These are phyloP conservation scores for Fraxinus ornus DNA, from an alignment of 305 asterid species.

Conservation along the genomic window DNA sequence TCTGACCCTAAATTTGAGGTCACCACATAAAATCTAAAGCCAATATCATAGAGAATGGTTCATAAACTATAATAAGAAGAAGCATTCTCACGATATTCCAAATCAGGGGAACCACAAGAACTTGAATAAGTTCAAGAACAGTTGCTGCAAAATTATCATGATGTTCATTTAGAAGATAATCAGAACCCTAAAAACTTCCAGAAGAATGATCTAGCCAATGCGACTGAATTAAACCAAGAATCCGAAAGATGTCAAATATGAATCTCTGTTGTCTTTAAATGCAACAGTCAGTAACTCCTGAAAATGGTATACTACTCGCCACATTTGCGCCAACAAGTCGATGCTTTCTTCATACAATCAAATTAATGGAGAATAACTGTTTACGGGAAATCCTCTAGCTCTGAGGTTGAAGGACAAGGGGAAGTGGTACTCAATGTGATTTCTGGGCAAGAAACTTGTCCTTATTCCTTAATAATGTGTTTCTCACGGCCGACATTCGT, in stretches of 20 bases:
- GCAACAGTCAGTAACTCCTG: neutral
- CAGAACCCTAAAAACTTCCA: neutral
- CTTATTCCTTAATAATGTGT: neutral
- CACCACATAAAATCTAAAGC: neutral
- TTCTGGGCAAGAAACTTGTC: neutral
- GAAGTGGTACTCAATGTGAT: neutral
- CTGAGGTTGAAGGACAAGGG: neutral
- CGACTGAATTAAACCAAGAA: neutral
- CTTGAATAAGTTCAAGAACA: neutral
- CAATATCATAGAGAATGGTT: neutral
- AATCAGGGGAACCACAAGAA: neutral
- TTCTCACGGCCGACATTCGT: neutral
- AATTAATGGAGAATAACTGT: neutral
- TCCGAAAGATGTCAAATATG: neutral
- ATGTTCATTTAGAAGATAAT: neutral
- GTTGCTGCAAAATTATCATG: neutral
- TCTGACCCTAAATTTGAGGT: neutral
- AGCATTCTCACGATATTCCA: neutral
- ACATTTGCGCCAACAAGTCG: neutral
- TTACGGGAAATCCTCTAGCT: neutral
- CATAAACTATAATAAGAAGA: neutral
- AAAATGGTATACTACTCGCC: neutral
- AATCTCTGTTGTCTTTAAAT: neutral
- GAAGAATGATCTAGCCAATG: neutral
- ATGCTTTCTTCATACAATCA: neutral